Base-by-base conservation (phyloP, 176 grass and related monocot species). In the Aegilops bicornis region DNA sequence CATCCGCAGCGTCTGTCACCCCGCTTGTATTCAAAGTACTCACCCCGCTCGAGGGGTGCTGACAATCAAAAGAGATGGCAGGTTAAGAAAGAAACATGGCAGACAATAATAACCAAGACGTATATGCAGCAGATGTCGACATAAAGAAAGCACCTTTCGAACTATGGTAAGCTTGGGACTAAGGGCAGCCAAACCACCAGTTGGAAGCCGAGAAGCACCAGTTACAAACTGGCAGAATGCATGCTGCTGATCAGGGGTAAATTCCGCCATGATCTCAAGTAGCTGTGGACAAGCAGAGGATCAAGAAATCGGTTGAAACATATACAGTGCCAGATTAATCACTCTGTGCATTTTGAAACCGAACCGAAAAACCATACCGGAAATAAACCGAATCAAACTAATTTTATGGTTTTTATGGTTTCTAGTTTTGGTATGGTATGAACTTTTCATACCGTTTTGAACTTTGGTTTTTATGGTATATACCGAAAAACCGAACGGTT, bases 141-240 rank as follows among this genome's bases (percentile, higher is more conserved):
- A 70, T 52, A n/a, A n/a, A n/a, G n/a, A 60, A 19, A 4, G 7
- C 88, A 98, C 95, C 95, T 98, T 98, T 85, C 95, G 90, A 83
- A 98, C 95, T 73, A 95, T 93, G 4, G 95, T 98, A 69, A 98
- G 81, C 83, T 93, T 98, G 22, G 95, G 95, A 70, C 84, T 95
- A 64, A 98, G 83, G 22, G 95, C 95, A 4, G 93, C 91, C 29
- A 98, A 91, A 59, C 95, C 95, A 92, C 95, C 95, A n/a, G 93
- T 88, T 45, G 95, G 95, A 92, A 98, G 91, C 72, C 95, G 90
- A 62, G 93, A 84, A 85, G 95, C 95, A 73, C 95, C 95, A 29
- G 95, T 98, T 27, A 98, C 95, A 90, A 98, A 98, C 66, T 95
- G 93, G 69, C 93, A 98, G 85, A 98, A 98, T 16, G 91, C 89